Evolutionary conservation across 2,329 filamentous ascomycete genomes (phyloP).

Genomic region (Colletotrichum acutatum): DNA sequence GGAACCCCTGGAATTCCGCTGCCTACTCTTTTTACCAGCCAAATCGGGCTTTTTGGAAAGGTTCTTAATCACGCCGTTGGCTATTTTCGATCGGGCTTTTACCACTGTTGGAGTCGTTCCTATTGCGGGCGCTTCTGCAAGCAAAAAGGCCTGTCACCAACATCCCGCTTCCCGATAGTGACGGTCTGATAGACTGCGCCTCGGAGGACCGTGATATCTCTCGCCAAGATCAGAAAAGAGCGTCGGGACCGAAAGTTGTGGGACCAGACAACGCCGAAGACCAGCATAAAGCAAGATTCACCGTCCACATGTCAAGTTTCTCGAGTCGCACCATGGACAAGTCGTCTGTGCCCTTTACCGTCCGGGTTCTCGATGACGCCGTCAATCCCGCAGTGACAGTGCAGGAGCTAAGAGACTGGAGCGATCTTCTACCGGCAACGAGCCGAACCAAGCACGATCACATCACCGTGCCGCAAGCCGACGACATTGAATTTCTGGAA

Average conservation of each 20-base stretch:
- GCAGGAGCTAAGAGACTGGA: slow-evolving; percentile 25
- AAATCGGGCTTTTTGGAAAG: not conserved
- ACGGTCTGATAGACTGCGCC: not conserved
- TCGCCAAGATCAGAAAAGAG: not conserved
- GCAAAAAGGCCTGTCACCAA: not conserved
- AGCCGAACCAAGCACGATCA: slow-evolving; percentile 43
- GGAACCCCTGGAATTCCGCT: slow-evolving; percentile 7
- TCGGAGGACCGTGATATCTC: slow-evolving; percentile 13
- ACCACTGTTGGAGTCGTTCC: not conserved
- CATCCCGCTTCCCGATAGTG: not conserved
- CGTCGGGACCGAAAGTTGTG: not conserved
- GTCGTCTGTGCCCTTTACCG: slow-evolving; percentile 26
- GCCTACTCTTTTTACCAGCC: slow-evolving; percentile 17
- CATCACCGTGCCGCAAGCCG: slow-evolving; percentile 39
- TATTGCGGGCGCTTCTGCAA: not conserved
- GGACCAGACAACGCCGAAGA: not conserved
- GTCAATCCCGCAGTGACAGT: not conserved
- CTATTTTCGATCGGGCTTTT: not conserved
- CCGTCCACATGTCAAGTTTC: not conserved
- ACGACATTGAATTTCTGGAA: slow-evolving; percentile 38
- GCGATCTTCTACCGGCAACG: slow-evolving; percentile 42
- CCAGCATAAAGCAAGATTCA: not conserved
- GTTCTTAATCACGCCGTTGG: not conserved
- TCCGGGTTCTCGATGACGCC: slow-evolving; percentile 29
- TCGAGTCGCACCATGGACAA: slow-evolving; percentile 24